Evolutionary conservation across 2,329 filamentous ascomycete species (phyloP), one percentile per base, ranked within the genome.

Genomic region (Alternaria novae-zelandiae): DNA sequence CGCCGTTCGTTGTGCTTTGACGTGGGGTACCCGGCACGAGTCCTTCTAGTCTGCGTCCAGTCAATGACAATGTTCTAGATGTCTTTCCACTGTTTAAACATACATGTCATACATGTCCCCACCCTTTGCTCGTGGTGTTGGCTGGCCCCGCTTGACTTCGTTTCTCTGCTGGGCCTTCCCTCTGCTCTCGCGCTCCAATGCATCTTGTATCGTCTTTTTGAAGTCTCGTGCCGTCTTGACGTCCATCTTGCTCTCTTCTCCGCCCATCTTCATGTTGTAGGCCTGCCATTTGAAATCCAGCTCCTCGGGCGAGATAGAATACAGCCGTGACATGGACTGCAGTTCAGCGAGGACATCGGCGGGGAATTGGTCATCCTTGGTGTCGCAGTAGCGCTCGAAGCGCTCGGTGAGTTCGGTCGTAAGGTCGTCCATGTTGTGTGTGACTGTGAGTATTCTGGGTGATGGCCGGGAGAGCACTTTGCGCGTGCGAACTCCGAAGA

Each of bases 261-360:
- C 83, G 23, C 94, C 93, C 90, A 98, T 94, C 81, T 95, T 97
- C 78, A 99, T 91, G 80, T 92, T 94, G 85, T 97, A 98, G 0
- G 94, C 95, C 80, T 99, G 96, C 96, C 96, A 99, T 86, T 98
- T 98, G 88, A 93, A 97, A 81, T 93, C 97, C 25, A 98, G 85
- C 78, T 98, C 96, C 79, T 98, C 90, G 32, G 90, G 86, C 15
- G 89, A 88, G 64, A 98, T 87, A 51, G 89, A 89, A 81, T 97
- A 93, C 64, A 98, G 85, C 58, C 90, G 89, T 82, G 96, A 87
- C 78, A 97, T 96, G 62, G 93, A 96, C 77, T 91, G 87, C 70
- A 99, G 85, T 82, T 97, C 94, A 57, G 86, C 83, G 68, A 93
- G 83, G 61, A 98, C 87, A 79, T 98, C 95, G 67, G 89, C 83